Evolutionary conservation across 352 stramenopile species (phyloP).

Genomic region (Globisporangium nunn): DNA sequence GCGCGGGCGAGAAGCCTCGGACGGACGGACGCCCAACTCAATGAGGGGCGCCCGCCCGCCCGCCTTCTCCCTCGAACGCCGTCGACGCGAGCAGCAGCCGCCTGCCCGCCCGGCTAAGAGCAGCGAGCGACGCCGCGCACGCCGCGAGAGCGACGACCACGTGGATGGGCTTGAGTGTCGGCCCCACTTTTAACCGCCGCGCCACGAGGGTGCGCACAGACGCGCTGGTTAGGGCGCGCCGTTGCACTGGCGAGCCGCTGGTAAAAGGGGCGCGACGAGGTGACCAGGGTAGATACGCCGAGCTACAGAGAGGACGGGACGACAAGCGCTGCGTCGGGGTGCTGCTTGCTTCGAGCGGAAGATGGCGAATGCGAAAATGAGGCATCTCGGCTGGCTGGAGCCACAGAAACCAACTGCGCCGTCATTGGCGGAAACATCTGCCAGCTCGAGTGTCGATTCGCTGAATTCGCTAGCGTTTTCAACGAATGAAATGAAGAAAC

Average conservation of each 20-base stretch:
- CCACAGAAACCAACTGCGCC: not conserved
- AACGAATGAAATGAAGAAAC: not conserved
- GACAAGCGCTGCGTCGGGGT: not conserved
- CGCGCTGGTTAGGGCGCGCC: not conserved
- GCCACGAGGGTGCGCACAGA: slow-evolving; percentile 18
- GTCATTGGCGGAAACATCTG: not conserved
- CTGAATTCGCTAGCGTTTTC: not conserved
- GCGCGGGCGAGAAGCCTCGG: slow-evolving; percentile 25
- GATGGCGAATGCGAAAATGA: not conserved
- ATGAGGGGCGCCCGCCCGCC: not conserved
- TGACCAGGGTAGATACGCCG: not conserved
- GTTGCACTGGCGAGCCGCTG: slow-evolving; percentile 45
- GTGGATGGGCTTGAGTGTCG: slow-evolving; percentile 28
- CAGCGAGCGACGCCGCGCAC: not conserved
- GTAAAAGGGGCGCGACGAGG: slow-evolving; percentile 45
- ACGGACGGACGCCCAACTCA: not conserved
- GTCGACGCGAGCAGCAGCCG: slow-evolving; percentile 1
- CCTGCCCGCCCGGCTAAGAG: not conserved
- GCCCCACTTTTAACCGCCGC: slow-evolving; percentile 78
- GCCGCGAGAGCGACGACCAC: slow-evolving; percentile 16
- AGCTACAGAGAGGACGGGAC: too few relatives aligned
- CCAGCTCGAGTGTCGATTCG: not conserved
- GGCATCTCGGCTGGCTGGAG: not conserved
- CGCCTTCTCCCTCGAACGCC: slow-evolving; percentile 20
- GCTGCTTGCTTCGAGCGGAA: not conserved